Conservation (phyloP, 2,329 filamentous ascomycete genomes). For the Nannizziopsis arthrosporioides region DNA sequence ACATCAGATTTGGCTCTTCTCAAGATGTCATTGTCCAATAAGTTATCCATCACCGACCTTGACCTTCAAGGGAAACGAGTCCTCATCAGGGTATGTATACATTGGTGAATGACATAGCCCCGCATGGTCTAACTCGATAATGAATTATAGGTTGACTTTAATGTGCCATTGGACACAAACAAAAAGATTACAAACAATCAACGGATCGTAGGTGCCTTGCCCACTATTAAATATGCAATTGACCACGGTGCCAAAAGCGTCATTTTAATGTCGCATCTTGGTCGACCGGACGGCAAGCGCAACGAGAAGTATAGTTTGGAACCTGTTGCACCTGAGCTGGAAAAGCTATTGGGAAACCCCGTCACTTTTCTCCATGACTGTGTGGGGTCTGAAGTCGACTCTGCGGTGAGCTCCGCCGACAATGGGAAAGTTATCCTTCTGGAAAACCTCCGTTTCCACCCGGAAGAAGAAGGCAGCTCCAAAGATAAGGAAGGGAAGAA, state of each 20-base stretch:
- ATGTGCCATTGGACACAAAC: constrained; percentile 85
- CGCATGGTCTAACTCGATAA: too few relatives aligned
- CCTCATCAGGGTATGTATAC: constrained; percentile 71
- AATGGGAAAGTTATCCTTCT: constrained; percentile 77
- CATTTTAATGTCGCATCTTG: constrained; percentile 95
- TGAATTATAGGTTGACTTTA: constrained; percentile 83
- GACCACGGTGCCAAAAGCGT: constrained; percentile 86
- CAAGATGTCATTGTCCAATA: constrained; percentile 94
- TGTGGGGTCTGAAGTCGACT: constrained; percentile 82
- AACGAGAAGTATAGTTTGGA: constrained; percentile 92
- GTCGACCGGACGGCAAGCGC: constrained; percentile 78
- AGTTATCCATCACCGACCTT: constrained; percentile 91
- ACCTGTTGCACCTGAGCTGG: constrained; percentile 80
- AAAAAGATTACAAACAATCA: constrained; percentile 97
- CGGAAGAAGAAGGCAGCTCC: constrained; percentile 92
- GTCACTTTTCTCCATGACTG: constrained; percentile 85
- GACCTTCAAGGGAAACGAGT: constrained; percentile 98
- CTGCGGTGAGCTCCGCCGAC: constrained; percentile 69
- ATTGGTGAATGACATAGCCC: too few relatives aligned
- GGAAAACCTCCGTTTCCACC: constrained; percentile 97
- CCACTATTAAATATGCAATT: constrained; percentile 88
- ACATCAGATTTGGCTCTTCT: too few relatives aligned
- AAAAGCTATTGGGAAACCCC: constrained; percentile 73
- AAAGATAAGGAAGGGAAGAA: constrained; percentile 95
- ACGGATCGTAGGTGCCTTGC: constrained; percentile 89